Percentiles rank a stretch among this genome's conserved stretches.
These are phyloP conservation scores for Vitis cinerea DNA, from an alignment of 164 flowering plant species.

Conservation along the genomic window DNA sequence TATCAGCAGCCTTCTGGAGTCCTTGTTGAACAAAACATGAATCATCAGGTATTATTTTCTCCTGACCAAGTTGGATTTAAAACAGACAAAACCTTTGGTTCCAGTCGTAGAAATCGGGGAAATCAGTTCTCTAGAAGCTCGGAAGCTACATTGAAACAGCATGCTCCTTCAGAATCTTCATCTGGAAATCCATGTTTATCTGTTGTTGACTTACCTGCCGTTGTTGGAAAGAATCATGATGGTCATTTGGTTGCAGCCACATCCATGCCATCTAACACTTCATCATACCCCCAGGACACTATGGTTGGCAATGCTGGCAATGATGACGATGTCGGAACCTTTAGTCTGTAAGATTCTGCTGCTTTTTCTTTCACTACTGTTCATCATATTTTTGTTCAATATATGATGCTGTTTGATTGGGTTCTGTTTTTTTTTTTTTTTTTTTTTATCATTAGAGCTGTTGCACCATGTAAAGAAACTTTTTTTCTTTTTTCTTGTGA, in stretches of 20 bases:
- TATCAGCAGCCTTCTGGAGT: constrained; percentile 47
- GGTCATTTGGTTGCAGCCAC: constrained; percentile 24
- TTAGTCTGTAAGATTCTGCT: constrained; percentile 52
- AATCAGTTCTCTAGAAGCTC: constrained; percentile 21
- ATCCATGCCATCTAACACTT: constrained; percentile 23
- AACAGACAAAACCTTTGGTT: constrained; percentile 24
- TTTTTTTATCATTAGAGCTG: neutral
- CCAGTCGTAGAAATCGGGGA: constrained; percentile 39
- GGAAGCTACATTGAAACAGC: constrained; percentile 29
- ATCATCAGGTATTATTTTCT: constrained; percentile 50
- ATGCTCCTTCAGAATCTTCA: constrained; percentile 27
- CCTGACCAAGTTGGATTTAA: constrained; percentile 49
- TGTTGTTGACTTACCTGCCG: constrained; percentile 37
- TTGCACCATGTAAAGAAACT: too few relatives aligned
- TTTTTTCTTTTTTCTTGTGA: too few relatives aligned
- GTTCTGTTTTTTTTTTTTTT: constrained; percentile 1
- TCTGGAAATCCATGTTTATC: constrained; percentile 27
- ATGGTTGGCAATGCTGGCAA: constrained; percentile 32
- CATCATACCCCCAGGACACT: constrained; percentile 32
- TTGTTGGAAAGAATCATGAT: constrained; percentile 32
- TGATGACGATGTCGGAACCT: constrained; percentile 34
- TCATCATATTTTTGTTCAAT: too few relatives aligned
- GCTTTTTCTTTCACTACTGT: neutral
- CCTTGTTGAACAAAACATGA: constrained; percentile 53
- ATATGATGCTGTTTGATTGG: neutral